Conservation (phyloP, 129 eudicot species). For the Saposhnikovia divaricata region DNA sequence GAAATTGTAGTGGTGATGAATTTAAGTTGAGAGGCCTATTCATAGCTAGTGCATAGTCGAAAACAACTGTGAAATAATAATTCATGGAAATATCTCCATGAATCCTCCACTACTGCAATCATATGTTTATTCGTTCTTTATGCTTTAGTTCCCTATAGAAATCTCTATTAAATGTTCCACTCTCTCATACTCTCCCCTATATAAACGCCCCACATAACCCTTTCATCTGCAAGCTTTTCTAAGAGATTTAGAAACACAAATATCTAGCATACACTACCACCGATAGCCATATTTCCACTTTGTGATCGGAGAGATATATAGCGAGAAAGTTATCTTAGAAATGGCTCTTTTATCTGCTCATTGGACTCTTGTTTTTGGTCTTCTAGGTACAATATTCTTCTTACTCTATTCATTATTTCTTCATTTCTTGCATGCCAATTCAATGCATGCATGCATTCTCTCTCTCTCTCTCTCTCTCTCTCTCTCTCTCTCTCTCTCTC, state of each 20-base stretch:
- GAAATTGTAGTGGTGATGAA: background rate
- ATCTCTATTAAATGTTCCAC: background rate
- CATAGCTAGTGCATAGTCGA: background rate
- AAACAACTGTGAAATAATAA: constrained; percentile 29
- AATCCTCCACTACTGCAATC: constrained; percentile 3
- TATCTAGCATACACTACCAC: background rate
- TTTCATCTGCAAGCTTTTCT: constrained; percentile 1
- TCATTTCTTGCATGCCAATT: background rate
- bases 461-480: too few species aligned
- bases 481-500: too few species aligned
- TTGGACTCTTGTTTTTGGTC: constrained; percentile 64
- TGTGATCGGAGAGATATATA: background rate
- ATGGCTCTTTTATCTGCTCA: constrained; percentile 34
- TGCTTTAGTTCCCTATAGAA: background rate
- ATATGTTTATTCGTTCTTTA: background rate
- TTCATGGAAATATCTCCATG: constrained; percentile 1
- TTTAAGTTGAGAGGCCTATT: background rate
- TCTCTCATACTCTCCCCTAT: constrained; percentile 23
- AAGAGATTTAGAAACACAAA: background rate
- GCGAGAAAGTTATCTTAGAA: background rate
- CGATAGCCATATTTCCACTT: too few species aligned
- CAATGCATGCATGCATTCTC: too few species aligned
- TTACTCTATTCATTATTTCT: background rate
- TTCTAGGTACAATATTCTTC: constrained; percentile 43
- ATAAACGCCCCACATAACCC: constrained; percentile 17